Percentiles rank a stretch among this genome's conserved stretches.
phyloP scores from a whole-genome alignment of 1,284 basidiomycete genomes.

The Apiotrichum siamense region DNA sequence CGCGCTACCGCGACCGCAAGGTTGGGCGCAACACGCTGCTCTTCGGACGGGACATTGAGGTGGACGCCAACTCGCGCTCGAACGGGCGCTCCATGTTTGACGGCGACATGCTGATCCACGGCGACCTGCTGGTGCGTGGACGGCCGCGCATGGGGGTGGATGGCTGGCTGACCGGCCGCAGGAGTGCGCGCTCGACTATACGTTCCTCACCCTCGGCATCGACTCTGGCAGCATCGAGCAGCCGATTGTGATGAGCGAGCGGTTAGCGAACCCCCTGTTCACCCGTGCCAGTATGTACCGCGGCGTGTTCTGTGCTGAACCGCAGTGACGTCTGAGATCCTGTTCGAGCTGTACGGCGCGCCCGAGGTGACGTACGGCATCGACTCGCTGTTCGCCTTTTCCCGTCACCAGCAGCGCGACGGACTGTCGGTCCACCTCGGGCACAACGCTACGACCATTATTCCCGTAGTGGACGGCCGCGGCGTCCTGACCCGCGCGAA shows the following conservation, averaged over 20 bases:
- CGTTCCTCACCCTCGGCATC: slow-evolving; percentile 80
- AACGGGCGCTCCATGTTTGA: slow-evolving; percentile 80
- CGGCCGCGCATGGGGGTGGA: background rate
- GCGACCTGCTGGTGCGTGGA: slow-evolving; percentile 74
- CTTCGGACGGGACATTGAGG: slow-evolving; percentile 76
- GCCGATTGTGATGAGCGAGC: slow-evolving; percentile 90
- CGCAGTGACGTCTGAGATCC: slow-evolving; percentile 84
- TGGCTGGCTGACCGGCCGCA: slow-evolving; percentile 38
- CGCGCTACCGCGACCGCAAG: slow-evolving; percentile 82
- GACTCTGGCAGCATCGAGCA: slow-evolving; percentile 73
- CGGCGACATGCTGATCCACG: slow-evolving; percentile 80
- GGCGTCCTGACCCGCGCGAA: slow-evolving; percentile 77
- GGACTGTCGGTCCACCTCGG: slow-evolving; percentile 62
- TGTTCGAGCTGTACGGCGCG: slow-evolving; percentile 90
- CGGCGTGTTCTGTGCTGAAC: background rate
- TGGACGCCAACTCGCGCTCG: slow-evolving; percentile 71
- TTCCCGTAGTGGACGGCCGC: slow-evolving; percentile 73
- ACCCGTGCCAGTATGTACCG: slow-evolving; percentile 68
- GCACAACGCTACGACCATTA: slow-evolving; percentile 63
- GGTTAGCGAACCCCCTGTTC: slow-evolving; percentile 81
- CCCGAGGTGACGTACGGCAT: slow-evolving; percentile 83
- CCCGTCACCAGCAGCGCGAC: slow-evolving; percentile 50
- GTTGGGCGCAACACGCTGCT: slow-evolving; percentile 70
- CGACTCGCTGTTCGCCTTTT: slow-evolving; percentile 90
- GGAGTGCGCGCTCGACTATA: slow-evolving; percentile 93